phyloP scores from a whole-genome alignment of 2,329 filamentous ascomycete species.

The Clonostachys rhizophaga region DNA sequence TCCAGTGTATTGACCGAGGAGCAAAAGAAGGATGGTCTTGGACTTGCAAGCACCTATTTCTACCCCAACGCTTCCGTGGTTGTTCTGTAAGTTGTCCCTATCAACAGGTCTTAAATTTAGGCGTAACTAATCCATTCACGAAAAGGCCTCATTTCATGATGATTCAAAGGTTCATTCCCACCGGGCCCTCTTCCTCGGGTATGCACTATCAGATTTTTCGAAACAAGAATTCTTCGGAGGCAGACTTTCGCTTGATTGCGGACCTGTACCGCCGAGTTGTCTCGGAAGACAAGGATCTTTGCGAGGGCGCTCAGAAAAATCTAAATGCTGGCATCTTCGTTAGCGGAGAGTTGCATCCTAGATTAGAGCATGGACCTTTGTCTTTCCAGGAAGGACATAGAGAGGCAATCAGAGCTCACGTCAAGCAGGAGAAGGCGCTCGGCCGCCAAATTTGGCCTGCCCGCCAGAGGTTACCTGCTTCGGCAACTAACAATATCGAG shows the following conservation, averaged over 20 bases:
- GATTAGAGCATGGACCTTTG: constrained; percentile 53
- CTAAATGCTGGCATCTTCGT: constrained; percentile 57
- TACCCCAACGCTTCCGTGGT: constrained; percentile 47
- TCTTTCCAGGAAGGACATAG: constrained; percentile 50
- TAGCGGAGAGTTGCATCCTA: constrained; percentile 59
- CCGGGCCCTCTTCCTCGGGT: constrained; percentile 37
- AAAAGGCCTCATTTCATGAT: constrained; percentile 57
- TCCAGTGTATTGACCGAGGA: constrained; percentile 39
- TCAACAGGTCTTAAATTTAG: background rate
- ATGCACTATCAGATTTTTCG: constrained; percentile 62
- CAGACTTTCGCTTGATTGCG: constrained; percentile 51
- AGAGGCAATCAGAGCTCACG: constrained; percentile 40
- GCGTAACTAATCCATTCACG: background rate
- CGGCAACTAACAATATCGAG: constrained; percentile 12
- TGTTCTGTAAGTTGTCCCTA: constrained; percentile 34
- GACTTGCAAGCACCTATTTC: constrained; percentile 39
- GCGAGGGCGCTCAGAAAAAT: constrained; percentile 54
- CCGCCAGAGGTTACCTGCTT: constrained; percentile 14
- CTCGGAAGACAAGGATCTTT: constrained; percentile 60
- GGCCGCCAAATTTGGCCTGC: constrained; percentile 21
- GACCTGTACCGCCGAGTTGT: constrained; percentile 60
- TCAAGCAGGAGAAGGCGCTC: constrained; percentile 34
- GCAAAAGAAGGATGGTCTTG: constrained; percentile 40
- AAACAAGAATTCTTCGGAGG: constrained; percentile 54
- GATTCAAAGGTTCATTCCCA: constrained; percentile 58